phyloP scores from a whole-genome alignment of 1,139 yeast genomes.

The Hanseniaspora sp. region DNA sequence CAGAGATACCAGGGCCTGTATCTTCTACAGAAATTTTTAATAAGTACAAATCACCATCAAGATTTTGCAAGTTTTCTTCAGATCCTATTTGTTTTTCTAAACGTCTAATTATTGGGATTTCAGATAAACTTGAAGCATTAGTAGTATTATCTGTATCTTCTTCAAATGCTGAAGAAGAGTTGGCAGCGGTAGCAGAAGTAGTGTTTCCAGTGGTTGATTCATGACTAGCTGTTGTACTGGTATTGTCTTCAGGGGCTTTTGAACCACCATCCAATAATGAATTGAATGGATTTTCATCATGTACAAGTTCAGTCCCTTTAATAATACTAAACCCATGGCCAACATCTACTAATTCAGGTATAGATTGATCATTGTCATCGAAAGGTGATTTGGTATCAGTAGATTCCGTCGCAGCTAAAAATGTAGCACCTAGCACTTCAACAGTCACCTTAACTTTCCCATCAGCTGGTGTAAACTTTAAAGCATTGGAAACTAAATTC shows the following conservation, averaged over 20 bases:
- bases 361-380: not conserved
- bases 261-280: constrained; percentile 1
- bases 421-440: constrained; percentile 41
- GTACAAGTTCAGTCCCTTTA: constrained; percentile 1
- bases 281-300: constrained; percentile 3
- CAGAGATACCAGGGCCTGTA: constrained; percentile 87
- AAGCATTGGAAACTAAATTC: constrained; percentile 76
- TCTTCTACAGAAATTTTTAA: constrained; percentile 66
- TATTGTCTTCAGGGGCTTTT: not conserved
- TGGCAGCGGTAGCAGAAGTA: not conserved
- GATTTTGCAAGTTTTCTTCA: constrained; percentile 46
- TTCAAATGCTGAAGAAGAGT: not conserved
- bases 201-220: too few species aligned
- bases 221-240: not conserved
- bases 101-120: constrained; percentile 16
- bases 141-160: constrained; percentile 11
- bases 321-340: constrained; percentile 6
- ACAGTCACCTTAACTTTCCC: constrained; percentile 66
- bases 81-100: constrained; percentile 26
- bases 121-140: constrained; percentile 1
- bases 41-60: not conserved
- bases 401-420: constrained; percentile 10
- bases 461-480: constrained; percentile 80
- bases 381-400: constrained; percentile 18
- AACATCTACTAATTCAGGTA: constrained; percentile 17